These are phyloP conservation scores for Sphagnurus paluster DNA, from an alignment of 1,284 basidiomycete species.

Conservation along the genomic window DNA sequence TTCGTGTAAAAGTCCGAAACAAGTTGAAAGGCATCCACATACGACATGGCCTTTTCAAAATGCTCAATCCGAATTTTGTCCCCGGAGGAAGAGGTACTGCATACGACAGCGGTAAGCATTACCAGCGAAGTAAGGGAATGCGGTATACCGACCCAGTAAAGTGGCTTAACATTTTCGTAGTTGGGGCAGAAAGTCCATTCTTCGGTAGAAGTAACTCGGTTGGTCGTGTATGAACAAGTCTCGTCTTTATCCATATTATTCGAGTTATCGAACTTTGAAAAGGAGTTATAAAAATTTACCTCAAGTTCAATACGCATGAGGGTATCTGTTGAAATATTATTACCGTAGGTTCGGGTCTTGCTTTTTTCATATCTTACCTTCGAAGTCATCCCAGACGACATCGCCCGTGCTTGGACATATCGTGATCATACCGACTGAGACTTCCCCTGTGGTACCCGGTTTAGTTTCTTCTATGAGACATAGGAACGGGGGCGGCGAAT, in stretches of 20 bases:
- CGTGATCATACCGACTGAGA: slow-evolving; percentile 74
- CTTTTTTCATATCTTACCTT: too few species aligned
- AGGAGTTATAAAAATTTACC: slow-evolving; percentile 43
- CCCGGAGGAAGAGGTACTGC: slow-evolving; percentile 39
- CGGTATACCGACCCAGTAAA: slow-evolving; percentile 55
- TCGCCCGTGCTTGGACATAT: slow-evolving; percentile 89
- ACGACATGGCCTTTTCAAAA: slow-evolving; percentile 56
- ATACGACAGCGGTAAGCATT: slow-evolving; percentile 15
- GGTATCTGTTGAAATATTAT: slow-evolving; percentile 65
- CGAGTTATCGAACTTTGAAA: background rate
- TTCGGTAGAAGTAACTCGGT: slow-evolving; percentile 78
- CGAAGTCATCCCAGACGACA: slow-evolving; percentile 90
- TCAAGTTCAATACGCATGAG: slow-evolving; percentile 88
- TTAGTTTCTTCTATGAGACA: slow-evolving; percentile 70
- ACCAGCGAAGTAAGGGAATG: slow-evolving; percentile 5
- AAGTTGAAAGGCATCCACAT: slow-evolving; percentile 72
- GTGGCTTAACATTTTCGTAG: slow-evolving; percentile 76
- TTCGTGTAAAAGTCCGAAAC: slow-evolving; percentile 75
- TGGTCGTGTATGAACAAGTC: slow-evolving; percentile 82
- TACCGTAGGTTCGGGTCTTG: too few species aligned
- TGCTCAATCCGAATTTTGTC: slow-evolving; percentile 61
- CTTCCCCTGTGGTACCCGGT: slow-evolving; percentile 40
- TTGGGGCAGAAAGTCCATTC: slow-evolving; percentile 65
- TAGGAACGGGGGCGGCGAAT: slow-evolving; percentile 60
- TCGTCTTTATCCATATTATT: slow-evolving; percentile 49